Evolutionary conservation across 2,329 filamentous ascomycete genomes (phyloP).

Genomic region (Pyricularia sp.): DNA sequence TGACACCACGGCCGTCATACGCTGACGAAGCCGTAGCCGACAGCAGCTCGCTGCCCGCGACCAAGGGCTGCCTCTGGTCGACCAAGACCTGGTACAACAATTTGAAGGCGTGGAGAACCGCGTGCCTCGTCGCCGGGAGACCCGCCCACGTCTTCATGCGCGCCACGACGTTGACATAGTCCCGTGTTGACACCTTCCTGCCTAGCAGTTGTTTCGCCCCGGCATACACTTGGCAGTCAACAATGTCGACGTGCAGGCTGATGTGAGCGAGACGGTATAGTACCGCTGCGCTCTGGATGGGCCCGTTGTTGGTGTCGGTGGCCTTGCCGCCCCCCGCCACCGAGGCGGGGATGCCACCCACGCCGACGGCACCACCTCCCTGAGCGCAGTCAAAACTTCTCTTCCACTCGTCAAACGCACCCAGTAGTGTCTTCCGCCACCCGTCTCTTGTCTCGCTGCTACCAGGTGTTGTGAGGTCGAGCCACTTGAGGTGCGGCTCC

Average conservation of each 20-base stretch:
- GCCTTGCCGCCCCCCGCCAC: conserved; percentile 31
- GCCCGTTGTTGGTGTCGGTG: conserved; percentile 36
- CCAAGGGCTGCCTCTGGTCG: conserved; percentile 12
- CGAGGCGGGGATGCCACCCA: conserved; percentile 14
- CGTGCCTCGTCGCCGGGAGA: conserved; percentile 61
- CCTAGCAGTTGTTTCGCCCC: conserved; percentile 66
- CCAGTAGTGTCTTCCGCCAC: conserved; percentile 65
- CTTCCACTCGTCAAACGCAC: conserved; percentile 80
- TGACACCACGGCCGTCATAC: not conserved
- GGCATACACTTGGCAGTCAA: conserved; percentile 82
- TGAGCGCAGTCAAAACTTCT: conserved; percentile 66
- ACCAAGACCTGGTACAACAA: conserved; percentile 68
- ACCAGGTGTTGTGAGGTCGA: conserved; percentile 47
- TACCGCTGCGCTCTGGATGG: conserved; percentile 68
- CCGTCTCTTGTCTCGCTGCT: conserved; percentile 52
- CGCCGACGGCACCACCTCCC: conserved; percentile 6
- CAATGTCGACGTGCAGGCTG: conserved; percentile 76
- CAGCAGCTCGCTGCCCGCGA: not conserved
- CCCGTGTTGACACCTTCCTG: conserved; percentile 55
- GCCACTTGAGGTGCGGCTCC: conserved; percentile 70
- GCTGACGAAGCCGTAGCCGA: conserved; percentile 8
- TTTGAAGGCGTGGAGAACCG: conserved; percentile 71
- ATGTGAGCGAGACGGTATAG: conserved; percentile 82
- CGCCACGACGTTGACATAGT: conserved; percentile 58
- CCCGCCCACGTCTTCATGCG: conserved; percentile 73